Evolutionary conservation across 148 eudicot species (phyloP).

Genomic region (Rhododendron ovatum): DNA sequence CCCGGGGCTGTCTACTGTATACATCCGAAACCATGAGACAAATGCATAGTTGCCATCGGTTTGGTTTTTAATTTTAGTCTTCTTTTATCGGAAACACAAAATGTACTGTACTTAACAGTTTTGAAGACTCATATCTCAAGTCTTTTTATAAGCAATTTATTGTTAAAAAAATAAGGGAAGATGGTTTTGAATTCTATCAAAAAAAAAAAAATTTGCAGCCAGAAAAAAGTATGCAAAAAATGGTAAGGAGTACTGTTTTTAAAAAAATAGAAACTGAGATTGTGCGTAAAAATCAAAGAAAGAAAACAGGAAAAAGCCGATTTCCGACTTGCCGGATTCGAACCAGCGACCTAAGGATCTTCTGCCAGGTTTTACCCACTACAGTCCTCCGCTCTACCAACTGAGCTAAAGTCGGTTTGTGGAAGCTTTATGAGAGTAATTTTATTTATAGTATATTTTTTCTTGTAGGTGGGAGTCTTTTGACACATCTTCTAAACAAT

Average conservation of each 20-base stretch:
- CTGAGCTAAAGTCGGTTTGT: constrained; percentile 34
- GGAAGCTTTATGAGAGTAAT: not conserved
- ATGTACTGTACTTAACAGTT: not conserved
- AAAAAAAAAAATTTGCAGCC: not conserved
- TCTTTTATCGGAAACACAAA: not conserved
- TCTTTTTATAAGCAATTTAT: not conserved
- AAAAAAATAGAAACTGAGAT: too few species aligned
- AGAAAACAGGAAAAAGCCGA: not conserved
- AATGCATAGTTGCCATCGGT: not conserved
- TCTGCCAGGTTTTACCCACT: not conserved
- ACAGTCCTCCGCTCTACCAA: constrained; percentile 49
- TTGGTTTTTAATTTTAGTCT: not conserved
- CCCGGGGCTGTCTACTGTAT: not conserved
- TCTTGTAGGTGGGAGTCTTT: not conserved
- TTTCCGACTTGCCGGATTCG: constrained; percentile 73
- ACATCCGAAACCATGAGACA: not conserved
- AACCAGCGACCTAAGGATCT: constrained; percentile 70
- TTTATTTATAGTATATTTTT: not conserved
- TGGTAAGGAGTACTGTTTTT: not conserved
- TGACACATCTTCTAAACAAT: not conserved
- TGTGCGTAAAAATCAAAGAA: too few species aligned
- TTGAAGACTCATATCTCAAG: not conserved
- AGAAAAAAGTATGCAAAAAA: not conserved
- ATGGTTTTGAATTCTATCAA: not conserved
- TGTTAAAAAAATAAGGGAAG: not conserved